Conservation (phyloP, 495 filamentous ascomycete species). For the Trichocladium antarcticum region DNA sequence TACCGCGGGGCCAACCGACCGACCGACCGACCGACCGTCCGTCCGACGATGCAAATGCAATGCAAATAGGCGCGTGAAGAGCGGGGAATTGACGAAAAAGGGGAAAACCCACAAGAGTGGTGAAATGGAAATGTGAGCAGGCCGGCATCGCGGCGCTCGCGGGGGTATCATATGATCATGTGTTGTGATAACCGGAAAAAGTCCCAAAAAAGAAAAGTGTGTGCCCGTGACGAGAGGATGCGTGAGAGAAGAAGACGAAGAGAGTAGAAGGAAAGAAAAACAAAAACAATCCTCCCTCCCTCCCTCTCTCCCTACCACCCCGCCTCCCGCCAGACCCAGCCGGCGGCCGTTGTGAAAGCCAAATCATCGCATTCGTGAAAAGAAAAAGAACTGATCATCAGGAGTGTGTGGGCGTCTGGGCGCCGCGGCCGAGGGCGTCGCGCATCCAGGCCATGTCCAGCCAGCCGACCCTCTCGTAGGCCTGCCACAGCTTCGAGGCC, state of each 20-base stretch:
- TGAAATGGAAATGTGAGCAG: not conserved
- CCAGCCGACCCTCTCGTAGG: conserved; percentile 86
- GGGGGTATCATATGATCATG: conserved; percentile 10
- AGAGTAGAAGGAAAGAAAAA: conserved; percentile 1
- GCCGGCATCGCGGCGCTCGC: not conserved
- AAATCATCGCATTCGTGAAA: not conserved
- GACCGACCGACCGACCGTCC: not conserved
- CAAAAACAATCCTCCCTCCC: not conserved
- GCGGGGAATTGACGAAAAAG: not conserved
- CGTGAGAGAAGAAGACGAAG: not conserved
- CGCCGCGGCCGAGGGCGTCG: conserved; percentile 30
- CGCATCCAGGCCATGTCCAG: conserved; percentile 55
- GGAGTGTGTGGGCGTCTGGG: no score
- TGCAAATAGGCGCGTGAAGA: not conserved
- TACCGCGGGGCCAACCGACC: not conserved
- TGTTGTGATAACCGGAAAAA: not conserved
- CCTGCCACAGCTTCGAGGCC: conserved; percentile 88
- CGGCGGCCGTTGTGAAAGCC: not conserved
- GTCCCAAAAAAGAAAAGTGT: not conserved
- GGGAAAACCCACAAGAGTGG: not conserved
- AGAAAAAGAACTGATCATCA: no score
- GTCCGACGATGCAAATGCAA: conserved; percentile 3
- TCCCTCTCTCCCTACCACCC: no score
- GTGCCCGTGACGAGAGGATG: conserved; percentile 6
- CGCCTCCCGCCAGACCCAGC: no score